A percentile compares a stretch with the other conserved stretches of the same genome.
phyloP scores from a whole-genome alignment of 352 stramenopile species.

The Phytophthora rubi region DNA sequence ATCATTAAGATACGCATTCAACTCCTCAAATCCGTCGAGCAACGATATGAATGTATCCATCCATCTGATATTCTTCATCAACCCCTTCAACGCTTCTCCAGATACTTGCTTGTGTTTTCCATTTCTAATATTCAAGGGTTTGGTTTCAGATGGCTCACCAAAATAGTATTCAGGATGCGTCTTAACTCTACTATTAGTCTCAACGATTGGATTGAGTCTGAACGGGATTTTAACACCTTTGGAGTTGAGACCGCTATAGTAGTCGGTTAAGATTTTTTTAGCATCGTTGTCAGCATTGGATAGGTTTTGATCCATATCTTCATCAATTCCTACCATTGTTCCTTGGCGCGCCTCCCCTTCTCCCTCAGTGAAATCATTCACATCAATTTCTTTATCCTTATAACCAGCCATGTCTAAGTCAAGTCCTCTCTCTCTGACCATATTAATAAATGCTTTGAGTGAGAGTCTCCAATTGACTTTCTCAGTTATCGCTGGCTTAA shows the following conservation, averaged over 20 bases:
- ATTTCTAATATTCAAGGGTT: constrained; percentile 3
- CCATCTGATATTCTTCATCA: constrained; percentile 10
- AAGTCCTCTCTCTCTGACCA: not conserved
- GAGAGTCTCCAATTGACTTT: not conserved
- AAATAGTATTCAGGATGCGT: constrained; percentile 2
- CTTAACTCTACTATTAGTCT: not conserved
- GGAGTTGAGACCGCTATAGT: not conserved
- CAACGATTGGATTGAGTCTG: not conserved
- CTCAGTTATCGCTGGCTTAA: not conserved
- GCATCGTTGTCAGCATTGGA: not conserved
- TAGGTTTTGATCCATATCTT: not conserved
- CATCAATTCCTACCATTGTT: not conserved
- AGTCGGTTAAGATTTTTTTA: not conserved
- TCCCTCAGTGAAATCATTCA: not conserved
- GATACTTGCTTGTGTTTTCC: not conserved
- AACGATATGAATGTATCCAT: constrained; percentile 18
- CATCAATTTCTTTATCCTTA: not conserved
- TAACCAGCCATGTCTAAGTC: not conserved
- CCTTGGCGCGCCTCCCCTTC: not conserved
- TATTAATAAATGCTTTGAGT: not conserved
- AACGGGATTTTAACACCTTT: not conserved
- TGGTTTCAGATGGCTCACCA: not conserved
- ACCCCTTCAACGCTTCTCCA: not conserved
- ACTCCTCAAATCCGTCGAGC: constrained; percentile 2
- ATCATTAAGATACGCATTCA: not conserved